phyloP scores from a whole-genome alignment of 2,329 filamentous ascomycete species.

The Phaeosphaeria sp. region DNA sequence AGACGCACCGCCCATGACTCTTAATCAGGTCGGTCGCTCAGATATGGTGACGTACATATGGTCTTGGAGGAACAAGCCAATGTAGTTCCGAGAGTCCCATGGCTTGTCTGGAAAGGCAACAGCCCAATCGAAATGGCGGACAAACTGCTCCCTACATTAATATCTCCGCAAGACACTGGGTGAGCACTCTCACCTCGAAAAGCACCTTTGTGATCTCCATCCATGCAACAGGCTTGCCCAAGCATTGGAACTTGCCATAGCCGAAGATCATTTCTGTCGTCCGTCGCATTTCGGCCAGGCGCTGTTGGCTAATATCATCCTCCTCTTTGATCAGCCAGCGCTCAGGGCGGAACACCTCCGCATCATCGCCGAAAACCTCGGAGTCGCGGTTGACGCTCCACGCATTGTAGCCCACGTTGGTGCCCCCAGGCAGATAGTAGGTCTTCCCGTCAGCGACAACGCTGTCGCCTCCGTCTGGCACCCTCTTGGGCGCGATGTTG shows the following conservation, averaged over 20 bases:
- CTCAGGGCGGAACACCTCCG: slow-evolving; percentile 55
- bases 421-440: slow-evolving; percentile 35
- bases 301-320: slow-evolving; percentile 3
- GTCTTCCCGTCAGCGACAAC: slow-evolving; percentile 24
- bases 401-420: slow-evolving; percentile 33
- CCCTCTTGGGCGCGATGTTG: slow-evolving; percentile 32
- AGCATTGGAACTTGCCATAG: slow-evolving; percentile 40
- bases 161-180: background rate
- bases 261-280: slow-evolving; percentile 41
- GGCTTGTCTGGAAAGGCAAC: slow-evolving; percentile 25
- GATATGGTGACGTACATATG: slow-evolving; percentile 27
- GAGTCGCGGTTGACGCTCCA: slow-evolving; percentile 28
- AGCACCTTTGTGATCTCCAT: slow-evolving; percentile 46
- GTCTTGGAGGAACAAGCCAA: slow-evolving; percentile 28
- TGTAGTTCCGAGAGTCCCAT: slow-evolving; percentile 25
- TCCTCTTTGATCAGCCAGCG: slow-evolving; percentile 50
- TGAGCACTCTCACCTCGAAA: slow-evolving; percentile 47
- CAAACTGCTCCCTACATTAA: slow-evolving; percentile 9
- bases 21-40: background rate
- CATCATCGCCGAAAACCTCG: slow-evolving; percentile 45
- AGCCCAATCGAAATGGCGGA: slow-evolving; percentile 34
- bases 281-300: slow-evolving; percentile 30
- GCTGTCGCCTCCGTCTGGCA: slow-evolving; percentile 35
- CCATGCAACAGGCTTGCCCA: slow-evolving; percentile 40
- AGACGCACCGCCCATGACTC: background rate